Evolutionary conservation across 257 asterid genomes (phyloP).

Genomic region (Solanum sejunctum): DNA sequence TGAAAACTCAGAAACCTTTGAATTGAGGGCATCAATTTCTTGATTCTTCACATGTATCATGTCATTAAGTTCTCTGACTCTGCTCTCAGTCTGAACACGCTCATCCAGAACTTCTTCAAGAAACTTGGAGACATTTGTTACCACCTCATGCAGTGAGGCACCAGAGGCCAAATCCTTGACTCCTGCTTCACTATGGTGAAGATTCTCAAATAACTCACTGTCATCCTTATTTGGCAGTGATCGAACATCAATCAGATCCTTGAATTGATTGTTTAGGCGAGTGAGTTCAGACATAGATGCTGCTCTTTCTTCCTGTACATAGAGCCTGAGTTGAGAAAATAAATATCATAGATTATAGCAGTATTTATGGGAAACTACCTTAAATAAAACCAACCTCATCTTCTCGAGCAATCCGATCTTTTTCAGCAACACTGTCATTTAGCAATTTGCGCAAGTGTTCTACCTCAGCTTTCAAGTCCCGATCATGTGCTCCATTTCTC

Average conservation of each 20-base stretch:
- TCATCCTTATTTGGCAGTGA: constrained; percentile 13
- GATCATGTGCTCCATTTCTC: constrained; percentile 34
- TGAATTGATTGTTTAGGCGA: constrained; percentile 28
- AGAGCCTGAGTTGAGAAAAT: background rate
- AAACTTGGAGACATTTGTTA: constrained; percentile 37
- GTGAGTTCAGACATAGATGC: constrained; percentile 34
- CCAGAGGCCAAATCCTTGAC: constrained; percentile 10
- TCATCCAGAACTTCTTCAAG: constrained; percentile 20
- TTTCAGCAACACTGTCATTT: constrained; percentile 42
- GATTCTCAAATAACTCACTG: constrained; percentile 12
- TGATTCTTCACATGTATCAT: constrained; percentile 34
- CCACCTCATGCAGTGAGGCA: constrained; percentile 38
- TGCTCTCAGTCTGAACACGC: constrained; percentile 20
- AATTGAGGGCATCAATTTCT: constrained; percentile 48
- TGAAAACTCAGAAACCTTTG: constrained; percentile 35
- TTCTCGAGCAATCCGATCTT: constrained; percentile 29
- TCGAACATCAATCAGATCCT: constrained; percentile 22
- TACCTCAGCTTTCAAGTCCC: constrained; percentile 41
- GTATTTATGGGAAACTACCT: background rate
- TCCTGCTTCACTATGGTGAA: background rate
- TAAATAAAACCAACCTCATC: constrained; percentile 39
- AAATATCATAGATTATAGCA: background rate
- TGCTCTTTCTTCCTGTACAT: constrained; percentile 57
- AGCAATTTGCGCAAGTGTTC: constrained; percentile 43
- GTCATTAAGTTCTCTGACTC: constrained; percentile 36